phyloP scores from a whole-genome alignment of 129 eudicot genomes.

The Artemisia annua region DNA sequence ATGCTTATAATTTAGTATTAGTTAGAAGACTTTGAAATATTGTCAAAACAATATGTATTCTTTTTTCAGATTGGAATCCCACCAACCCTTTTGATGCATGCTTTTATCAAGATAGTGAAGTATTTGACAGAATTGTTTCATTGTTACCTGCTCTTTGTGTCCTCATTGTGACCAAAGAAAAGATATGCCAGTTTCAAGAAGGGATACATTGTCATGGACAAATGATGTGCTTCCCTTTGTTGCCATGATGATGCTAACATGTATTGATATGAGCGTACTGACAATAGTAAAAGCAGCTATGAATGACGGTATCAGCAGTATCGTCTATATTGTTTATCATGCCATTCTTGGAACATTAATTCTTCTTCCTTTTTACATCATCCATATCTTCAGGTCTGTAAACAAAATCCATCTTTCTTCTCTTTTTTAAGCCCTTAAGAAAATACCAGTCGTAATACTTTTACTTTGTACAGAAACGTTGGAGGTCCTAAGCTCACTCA shows the following conservation, averaged over 20 bases:
- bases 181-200: slow-evolving; percentile 11
- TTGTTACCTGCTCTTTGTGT: too few relatives aligned
- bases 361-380: slow-evolving; percentile 41
- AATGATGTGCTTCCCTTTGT: slow-evolving; percentile 26
- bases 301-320: slow-evolving; percentile 29
- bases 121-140: too few relatives aligned
- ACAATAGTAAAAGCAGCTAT: slow-evolving; percentile 37
- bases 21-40: too few relatives aligned
- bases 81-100: too few relatives aligned
- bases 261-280: slow-evolving; percentile 17
- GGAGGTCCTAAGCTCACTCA: slow-evolving; percentile 26
- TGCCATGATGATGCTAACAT: slow-evolving; percentile 26
- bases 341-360: slow-evolving; percentile 29
- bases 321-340: slow-evolving; percentile 32
- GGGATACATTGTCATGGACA: not conserved
- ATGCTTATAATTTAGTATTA: too few relatives aligned
- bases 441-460: not conserved
- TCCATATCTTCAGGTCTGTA: slow-evolving; percentile 29
- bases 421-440: not conserved
- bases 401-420: slow-evolving; percentile 22
- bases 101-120: too few relatives aligned
- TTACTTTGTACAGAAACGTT: slow-evolving; percentile 16
- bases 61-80: too few relatives aligned
- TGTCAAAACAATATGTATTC: too few relatives aligned
- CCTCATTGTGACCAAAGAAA: not conserved